Conservation (phyloP, 2,329 filamentous ascomycete genomes). For the Penicillium sclerotigenum region DNA sequence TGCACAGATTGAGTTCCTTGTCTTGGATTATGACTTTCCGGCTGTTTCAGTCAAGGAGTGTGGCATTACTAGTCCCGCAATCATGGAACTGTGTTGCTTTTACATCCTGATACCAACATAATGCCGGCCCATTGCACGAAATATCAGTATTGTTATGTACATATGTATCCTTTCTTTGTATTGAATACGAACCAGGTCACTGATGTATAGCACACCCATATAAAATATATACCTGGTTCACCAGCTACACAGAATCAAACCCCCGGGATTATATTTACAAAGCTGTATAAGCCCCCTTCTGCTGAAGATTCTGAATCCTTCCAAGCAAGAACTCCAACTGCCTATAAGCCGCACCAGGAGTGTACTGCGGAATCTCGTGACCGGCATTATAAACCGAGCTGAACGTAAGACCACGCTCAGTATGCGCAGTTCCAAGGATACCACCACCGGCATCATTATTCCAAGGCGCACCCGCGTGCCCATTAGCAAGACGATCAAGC, state of each 20-base stretch:
- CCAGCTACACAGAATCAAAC: not conserved
- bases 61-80: not conserved
- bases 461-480: slow-evolving; percentile 43
- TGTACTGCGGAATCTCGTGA: slow-evolving; percentile 63
- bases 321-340: slow-evolving; percentile 75
- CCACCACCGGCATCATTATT: slow-evolving; percentile 55
- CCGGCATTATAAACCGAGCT: slow-evolving; percentile 63
- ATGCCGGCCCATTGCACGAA: too few relatives aligned
- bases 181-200: not conserved
- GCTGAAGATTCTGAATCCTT: slow-evolving; percentile 56
- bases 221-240: not conserved
- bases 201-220: not conserved
- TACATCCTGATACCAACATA: too few relatives aligned
- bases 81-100: too few relatives aligned
- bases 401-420: slow-evolving; percentile 73
- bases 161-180: not conserved
- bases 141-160: not conserved
- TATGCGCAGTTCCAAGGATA: slow-evolving; percentile 66
- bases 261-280: not conserved
- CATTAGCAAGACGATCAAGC: slow-evolving; percentile 30
- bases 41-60: not conserved
- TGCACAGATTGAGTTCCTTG: not conserved
- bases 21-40: not conserved
- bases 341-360: slow-evolving; percentile 65
- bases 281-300: slow-evolving; percentile 16